Evolutionary conservation across 202 grass and related monocot species (phyloP).

Genomic region (Miscanthus sacchariflorus): DNA sequence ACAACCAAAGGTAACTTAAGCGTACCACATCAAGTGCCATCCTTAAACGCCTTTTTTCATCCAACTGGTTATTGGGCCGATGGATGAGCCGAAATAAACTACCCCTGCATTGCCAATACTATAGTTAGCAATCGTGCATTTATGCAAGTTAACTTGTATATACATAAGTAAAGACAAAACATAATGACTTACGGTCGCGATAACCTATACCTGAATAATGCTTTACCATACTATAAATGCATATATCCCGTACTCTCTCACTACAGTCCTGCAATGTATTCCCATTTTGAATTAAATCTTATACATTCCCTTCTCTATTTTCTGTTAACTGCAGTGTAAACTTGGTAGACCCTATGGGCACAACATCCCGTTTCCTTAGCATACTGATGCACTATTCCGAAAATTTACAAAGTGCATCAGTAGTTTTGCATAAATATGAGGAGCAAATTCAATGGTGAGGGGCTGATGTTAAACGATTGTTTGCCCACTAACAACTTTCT

Average conservation of each 20-base stretch:
- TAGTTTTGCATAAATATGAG: neutral
- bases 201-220: constrained; percentile 34
- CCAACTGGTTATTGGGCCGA: constrained; percentile 94
- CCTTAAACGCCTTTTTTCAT: constrained; percentile 90
- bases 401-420: neutral
- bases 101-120: constrained; percentile 75
- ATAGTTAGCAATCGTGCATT: constrained; percentile 33
- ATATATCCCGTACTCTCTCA: constrained; percentile 29
- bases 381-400: neutral
- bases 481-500: neutral
- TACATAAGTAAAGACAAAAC: constrained; percentile 24
- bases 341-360: neutral
- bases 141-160: constrained; percentile 24
- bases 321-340: constrained; percentile 17
- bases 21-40: constrained; percentile 99
- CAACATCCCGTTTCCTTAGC: neutral
- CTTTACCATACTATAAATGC: constrained; percentile 27
- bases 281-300: constrained; percentile 3
- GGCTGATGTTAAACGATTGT: neutral
- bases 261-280: neutral
- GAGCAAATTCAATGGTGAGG: neutral
- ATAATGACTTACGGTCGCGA: constrained; percentile 11
- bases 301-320: constrained; percentile 31
- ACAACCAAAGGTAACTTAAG: constrained; percentile 9
- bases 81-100: constrained; percentile 99